phyloP scores from a whole-genome alignment of 2,329 filamentous ascomycete species.

The Diaporthe caulivora region DNA sequence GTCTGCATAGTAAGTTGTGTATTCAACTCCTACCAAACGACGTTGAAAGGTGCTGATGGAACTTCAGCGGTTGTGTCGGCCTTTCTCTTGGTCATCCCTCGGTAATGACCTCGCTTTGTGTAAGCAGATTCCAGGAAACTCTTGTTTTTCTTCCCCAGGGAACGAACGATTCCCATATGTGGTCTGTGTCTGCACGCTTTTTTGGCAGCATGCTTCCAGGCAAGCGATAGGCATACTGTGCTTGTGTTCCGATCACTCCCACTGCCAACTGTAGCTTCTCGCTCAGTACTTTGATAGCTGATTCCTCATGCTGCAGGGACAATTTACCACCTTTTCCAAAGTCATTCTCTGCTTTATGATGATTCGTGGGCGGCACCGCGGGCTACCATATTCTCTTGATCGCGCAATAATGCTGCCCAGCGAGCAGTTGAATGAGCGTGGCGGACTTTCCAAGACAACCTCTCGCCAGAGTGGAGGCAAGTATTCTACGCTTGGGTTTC shows the following conservation, averaged over 20 bases:
- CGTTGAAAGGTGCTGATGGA: neutral
- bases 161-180: too few relatives aligned
- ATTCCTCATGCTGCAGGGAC: too few relatives aligned
- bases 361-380: constrained; percentile 6
- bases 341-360: constrained; percentile 21
- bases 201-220: too few relatives aligned
- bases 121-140: neutral
- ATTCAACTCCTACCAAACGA: too few relatives aligned
- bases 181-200: too few relatives aligned
- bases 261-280: too few relatives aligned
- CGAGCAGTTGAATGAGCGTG: constrained; percentile 17
- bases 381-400: constrained; percentile 6
- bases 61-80: neutral
- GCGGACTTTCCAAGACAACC: neutral
- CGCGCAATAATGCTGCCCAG: constrained; percentile 12
- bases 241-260: too few relatives aligned
- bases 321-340: constrained; percentile 18
- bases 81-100: constrained; percentile 27
- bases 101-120: constrained; percentile 18
- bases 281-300: too few relatives aligned
- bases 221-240: too few relatives aligned
- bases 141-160: too few relatives aligned
- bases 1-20: constrained; percentile 10
- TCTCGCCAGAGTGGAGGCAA: constrained; percentile 2
- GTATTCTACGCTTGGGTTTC: neutral